A percentile compares a stretch with the other conserved stretches of the same genome.
Conservation (phyloP, 805 yeast species). For the Pichia rugopelliculosa region DNA sequence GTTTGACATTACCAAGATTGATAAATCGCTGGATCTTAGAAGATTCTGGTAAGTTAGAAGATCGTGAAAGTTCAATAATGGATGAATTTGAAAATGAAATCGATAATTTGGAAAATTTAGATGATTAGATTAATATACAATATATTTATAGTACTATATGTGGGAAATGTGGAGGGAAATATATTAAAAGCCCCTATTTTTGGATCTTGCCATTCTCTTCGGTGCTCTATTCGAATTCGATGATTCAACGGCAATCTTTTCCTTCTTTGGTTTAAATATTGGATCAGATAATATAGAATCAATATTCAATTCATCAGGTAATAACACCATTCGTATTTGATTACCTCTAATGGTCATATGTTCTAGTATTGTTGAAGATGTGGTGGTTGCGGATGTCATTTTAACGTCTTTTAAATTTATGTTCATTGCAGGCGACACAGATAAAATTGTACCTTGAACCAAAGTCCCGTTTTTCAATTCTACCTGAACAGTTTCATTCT, state of each 20-base stretch:
- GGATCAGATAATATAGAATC: slow-evolving; percentile 54
- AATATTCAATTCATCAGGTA: slow-evolving; percentile 81
- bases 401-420: slow-evolving; percentile 73
- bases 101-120: slow-evolving; percentile 16
- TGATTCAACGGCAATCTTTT: slow-evolving; percentile 13
- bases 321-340: slow-evolving; percentile 71
- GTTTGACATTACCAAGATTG: slow-evolving; percentile 65
- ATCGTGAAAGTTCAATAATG: slow-evolving; percentile 32
- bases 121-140: neutral
- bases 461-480: slow-evolving; percentile 89
- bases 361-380: slow-evolving; percentile 55
- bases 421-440: slow-evolving; percentile 90
- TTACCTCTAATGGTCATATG: slow-evolving; percentile 84
- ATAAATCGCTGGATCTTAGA: slow-evolving; percentile 34
- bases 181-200: slow-evolving; percentile 10
- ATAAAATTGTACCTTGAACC: slow-evolving; percentile 73
- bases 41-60: slow-evolving; percentile 34
- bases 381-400: slow-evolving; percentile 65
- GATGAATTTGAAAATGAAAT: slow-evolving; percentile 27
- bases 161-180: neutral
- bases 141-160: neutral
- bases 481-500: slow-evolving; percentile 80
- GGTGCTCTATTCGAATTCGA: slow-evolving; percentile 7
- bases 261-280: slow-evolving; percentile 32
- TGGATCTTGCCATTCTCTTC: slow-evolving; percentile 18